Evolutionary conservation across 2,329 filamentous ascomycete genomes (phyloP).

Genomic region (Fusarium sp.): DNA sequence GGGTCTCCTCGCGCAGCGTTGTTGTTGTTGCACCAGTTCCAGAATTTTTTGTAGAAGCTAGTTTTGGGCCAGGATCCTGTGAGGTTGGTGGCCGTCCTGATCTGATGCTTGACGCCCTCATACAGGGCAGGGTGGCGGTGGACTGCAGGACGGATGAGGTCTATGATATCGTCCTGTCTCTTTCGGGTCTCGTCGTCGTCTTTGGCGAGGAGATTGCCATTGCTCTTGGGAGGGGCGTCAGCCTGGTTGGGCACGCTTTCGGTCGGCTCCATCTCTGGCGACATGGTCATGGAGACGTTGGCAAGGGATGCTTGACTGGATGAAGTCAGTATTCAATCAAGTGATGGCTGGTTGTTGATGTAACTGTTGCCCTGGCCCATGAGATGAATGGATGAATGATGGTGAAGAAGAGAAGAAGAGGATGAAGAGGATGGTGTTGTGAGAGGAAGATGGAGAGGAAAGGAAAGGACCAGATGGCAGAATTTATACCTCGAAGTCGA

Average conservation of each 20-base stretch:
- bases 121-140: not conserved
- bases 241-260: not conserved
- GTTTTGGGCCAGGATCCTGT: not conserved
- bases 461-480: fast-evolving
- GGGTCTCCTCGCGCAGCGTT: fast-evolving
- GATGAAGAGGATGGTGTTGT: not conserved
- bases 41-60: not conserved
- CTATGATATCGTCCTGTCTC: not conserved
- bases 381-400: no score
- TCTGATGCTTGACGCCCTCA: not conserved
- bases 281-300: not conserved
- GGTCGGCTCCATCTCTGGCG: not conserved
- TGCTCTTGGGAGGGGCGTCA: not conserved
- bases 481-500: not conserved
- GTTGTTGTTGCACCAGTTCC: slow-evolving; percentile 19
- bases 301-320: not conserved
- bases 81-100: not conserved
- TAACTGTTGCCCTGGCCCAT: not conserved
- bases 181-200: not conserved
- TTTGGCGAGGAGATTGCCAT: not conserved
- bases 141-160: not conserved
- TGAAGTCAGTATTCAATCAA: not conserved
- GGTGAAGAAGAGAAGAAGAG: no score
- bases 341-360: not conserved
- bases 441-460: not conserved